Conservation (phyloP, 106 monocot genomes). For the Amphibolis antarctica region DNA sequence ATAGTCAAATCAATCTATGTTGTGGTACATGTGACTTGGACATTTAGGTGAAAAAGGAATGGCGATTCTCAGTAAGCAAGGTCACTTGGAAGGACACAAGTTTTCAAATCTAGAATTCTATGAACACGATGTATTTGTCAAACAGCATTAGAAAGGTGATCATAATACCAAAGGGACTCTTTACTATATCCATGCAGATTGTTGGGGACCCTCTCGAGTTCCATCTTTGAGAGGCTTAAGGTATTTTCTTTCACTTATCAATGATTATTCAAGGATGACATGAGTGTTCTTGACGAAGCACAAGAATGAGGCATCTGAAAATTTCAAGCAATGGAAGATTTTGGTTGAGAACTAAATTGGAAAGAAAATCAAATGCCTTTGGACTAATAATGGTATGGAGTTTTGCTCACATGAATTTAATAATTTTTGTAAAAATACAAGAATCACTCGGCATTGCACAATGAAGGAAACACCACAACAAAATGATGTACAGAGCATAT, state of each 20-base stretch:
- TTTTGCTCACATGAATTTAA: background rate
- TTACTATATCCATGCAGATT: background rate
- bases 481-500: conserved; percentile 1
- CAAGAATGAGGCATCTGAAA: no score
- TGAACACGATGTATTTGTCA: background rate
- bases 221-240: background rate
- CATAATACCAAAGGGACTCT: background rate
- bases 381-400: conserved; percentile 2
- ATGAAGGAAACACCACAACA: background rate
- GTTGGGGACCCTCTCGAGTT: background rate
- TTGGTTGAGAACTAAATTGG: background rate
- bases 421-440: background rate
- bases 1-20: background rate
- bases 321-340: background rate
- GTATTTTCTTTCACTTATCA: background rate
- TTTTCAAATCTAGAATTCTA: background rate
- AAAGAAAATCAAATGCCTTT: background rate
- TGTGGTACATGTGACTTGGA: background rate
- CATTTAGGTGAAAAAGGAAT: background rate
- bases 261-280: background rate
- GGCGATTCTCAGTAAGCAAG: background rate
- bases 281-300: background rate
- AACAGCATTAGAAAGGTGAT: background rate
- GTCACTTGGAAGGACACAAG: background rate
- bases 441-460: background rate